Evolutionary conservation across 2,329 filamentous ascomycete species (phyloP), one percentile per base, ranked within the genome.

Genomic region (Pseudomassariella vexata): DNA sequence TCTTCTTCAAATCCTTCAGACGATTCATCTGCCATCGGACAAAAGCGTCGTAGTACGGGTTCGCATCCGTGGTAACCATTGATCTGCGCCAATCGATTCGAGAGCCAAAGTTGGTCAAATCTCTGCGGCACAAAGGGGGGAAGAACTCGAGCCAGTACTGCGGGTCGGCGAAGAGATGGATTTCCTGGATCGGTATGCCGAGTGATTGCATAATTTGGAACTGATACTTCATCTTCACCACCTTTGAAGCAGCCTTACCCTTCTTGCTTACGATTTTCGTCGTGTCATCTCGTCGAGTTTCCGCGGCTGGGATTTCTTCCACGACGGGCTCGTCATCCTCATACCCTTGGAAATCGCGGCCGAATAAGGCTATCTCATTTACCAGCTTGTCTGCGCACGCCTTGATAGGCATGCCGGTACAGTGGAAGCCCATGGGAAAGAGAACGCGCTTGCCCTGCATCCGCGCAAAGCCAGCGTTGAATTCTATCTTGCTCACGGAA

Each of bases 351-450:
- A 96, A 96, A 51, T 88, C 79, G 54, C 82, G 65, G 15, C 92
- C 92, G 52, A 96, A 98, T 64, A 83, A 70, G 61, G 85, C 79
- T 35, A 96, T 82, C 63, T 98, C 92, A 41, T 86, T 79, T 37
- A 82, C 79, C 27, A 98, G 76, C 70, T 96, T 96, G 68, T 98
- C 90, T 34, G 92, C 88, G 52, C 86, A 94, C 5, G 92, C 89
- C 64, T 95, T 95, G 69, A 98, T 98, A 27, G 89, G 88, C 82
- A 98, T 94, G 49, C 92, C 92, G 0, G 90, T 96, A 64, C 84
- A 87, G 69, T 98, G 92, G 67, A 88, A 98, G 19, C 90, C 92
- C 53, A 92, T 82, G 36, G 92, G 92, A 57, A 92, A 95, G 32
- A 96, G 69, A 36, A 82, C 73, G 32, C 82, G 74, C 68, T 90